phyloP scores from a whole-genome alignment of 345 rosid genomes.

The Linum usitatissimum region DNA sequence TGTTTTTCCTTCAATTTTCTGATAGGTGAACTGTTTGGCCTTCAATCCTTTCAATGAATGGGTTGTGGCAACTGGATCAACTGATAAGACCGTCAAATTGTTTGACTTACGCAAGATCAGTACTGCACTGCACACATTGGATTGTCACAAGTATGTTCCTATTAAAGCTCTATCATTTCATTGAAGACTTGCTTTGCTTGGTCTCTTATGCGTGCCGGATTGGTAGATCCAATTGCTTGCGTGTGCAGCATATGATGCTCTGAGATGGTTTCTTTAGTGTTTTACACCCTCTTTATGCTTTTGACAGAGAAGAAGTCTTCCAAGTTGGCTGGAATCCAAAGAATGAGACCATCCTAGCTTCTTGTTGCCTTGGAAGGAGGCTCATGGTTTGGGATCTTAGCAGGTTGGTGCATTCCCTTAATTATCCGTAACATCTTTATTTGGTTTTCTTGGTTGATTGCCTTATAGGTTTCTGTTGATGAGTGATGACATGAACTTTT shows the following conservation, averaged over 20 bases:
- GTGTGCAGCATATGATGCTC: no score
- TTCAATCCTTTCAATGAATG: conserved; percentile 98
- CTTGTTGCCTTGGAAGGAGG: conserved; percentile 98
- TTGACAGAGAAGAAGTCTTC: conserved; percentile 91
- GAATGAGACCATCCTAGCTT: conserved; percentile 94
- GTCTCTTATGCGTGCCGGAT: no score
- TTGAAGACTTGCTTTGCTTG: not conserved
- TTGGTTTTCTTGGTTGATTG: conserved; percentile 1
- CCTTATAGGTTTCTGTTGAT: not conserved
- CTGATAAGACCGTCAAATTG: conserved; percentile 92
- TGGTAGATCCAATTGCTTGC: no score
- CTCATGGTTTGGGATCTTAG: conserved; percentile 99
- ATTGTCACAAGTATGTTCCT: conserved; percentile 75
- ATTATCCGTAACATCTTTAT: not conserved
- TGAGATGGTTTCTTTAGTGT: not conserved
- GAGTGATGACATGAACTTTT: no score
- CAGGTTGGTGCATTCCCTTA: conserved; percentile 46
- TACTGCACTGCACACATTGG: conserved; percentile 82
- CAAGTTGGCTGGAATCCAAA: conserved; percentile 98
- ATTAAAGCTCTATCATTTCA: not conserved
- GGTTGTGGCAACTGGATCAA: conserved; percentile 98
- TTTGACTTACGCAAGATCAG: conserved; percentile 86
- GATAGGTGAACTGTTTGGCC: conserved; percentile 91
- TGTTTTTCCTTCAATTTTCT: conserved; percentile 10
- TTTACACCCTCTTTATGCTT: conserved; percentile 3